Percentiles rank a stretch among this genome's conserved stretches.
Evolutionary conservation across 352 stramenopile species (phyloP).

Genomic region (Sclerospora graminicola): DNA sequence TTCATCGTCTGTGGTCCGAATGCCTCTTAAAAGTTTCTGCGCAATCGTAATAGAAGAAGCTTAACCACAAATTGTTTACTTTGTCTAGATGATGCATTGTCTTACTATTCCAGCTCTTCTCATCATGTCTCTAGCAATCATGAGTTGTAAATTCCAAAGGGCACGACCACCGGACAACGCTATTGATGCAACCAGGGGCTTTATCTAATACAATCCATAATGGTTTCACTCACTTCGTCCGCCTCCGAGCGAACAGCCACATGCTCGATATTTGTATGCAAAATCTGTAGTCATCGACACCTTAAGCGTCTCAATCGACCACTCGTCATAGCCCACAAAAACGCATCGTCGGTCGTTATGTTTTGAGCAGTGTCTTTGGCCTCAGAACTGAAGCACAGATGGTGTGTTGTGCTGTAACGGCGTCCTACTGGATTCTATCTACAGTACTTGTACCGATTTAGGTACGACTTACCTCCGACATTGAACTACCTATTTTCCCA

Average conservation of each 20-base stretch:
- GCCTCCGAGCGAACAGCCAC: conserved; percentile 95
- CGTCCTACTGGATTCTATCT: too few relatives aligned
- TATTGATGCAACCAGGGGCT: conserved; percentile 8
- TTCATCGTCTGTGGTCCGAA: conserved; percentile 75
- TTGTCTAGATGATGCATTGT: conserved; percentile 11
- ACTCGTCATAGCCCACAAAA: too few relatives aligned
- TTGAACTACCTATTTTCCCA: too few relatives aligned
- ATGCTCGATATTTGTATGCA: too few relatives aligned
- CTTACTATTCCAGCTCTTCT: conserved; percentile 6
- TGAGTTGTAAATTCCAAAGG: conserved; percentile 14
- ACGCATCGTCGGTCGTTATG: too few relatives aligned
- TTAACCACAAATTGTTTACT: conserved; percentile 32
- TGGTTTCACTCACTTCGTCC: conserved; percentile 90
- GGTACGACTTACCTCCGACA: too few relatives aligned
- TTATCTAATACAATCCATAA: conserved; percentile 96
- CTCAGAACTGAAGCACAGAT: too few relatives aligned
- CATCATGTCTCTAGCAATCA: conserved; percentile 14
- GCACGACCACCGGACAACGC: conserved; percentile 5
- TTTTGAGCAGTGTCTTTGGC: too few relatives aligned
- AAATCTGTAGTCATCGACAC: too few relatives aligned
- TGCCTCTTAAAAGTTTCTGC: conserved; percentile 35
- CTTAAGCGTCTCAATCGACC: too few relatives aligned
- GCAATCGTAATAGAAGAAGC: conserved; percentile 12
- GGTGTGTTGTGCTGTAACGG: too few relatives aligned
- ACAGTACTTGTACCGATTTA: too few relatives aligned